Evolutionary conservation across 257 asterid species (phyloP).

Genomic region (Gentiana straminea): DNA sequence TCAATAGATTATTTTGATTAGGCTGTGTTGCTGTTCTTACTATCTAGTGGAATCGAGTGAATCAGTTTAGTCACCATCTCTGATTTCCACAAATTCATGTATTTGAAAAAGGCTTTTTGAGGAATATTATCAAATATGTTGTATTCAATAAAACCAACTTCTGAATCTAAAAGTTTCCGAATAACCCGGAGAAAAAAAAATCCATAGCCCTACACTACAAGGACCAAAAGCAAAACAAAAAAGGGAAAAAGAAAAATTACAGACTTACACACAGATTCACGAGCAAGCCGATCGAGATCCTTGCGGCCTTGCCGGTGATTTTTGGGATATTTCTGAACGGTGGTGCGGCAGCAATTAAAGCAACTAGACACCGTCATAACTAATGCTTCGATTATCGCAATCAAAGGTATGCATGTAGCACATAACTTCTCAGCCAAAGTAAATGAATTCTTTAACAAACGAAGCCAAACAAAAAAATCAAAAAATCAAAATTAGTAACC

Average conservation of each 20-base stretch:
- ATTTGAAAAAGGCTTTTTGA: background rate
- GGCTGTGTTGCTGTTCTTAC: no score
- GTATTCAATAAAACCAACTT: no score
- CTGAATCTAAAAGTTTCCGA: no score
- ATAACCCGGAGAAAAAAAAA: background rate
- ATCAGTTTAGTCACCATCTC: no score
- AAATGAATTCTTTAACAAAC: conserved; percentile 28
- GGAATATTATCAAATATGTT: background rate
- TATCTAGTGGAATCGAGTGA: no score
- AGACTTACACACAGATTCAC: conserved; percentile 55
- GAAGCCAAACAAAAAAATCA: conserved; percentile 2
- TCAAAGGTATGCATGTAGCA: conserved; percentile 36
- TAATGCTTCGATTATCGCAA: conserved; percentile 41
- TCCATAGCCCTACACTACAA: background rate
- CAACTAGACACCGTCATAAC: conserved; percentile 39
- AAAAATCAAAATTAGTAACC: background rate
- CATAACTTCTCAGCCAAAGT: conserved; percentile 49
- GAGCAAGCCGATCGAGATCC: conserved; percentile 40
- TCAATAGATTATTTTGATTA: no score
- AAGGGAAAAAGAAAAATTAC: background rate
- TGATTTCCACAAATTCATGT: no score
- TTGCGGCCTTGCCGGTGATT: conserved; percentile 16
- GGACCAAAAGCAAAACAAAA: background rate
- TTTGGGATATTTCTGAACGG: conserved; percentile 8
- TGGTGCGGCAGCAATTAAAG: conserved; percentile 21